Evolutionary conservation across 352 stramenopile genomes (phyloP).

Genomic region (Blastocystis sp.): DNA sequence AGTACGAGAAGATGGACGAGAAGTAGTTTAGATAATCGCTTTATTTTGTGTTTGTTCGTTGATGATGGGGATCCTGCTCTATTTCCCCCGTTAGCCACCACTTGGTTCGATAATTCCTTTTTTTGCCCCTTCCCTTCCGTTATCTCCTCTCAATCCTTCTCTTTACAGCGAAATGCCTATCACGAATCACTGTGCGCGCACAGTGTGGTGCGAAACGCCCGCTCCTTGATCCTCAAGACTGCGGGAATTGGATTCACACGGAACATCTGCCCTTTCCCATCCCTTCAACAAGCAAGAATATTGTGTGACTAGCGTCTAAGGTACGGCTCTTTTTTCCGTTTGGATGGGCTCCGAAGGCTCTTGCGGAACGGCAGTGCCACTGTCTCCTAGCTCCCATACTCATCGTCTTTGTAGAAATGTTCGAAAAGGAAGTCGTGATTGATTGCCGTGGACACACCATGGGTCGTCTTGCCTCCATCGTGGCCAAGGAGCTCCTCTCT

Average conservation of each 20-base stretch:
- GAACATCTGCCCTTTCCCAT: background rate
- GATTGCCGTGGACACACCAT: no score
- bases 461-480: no score
- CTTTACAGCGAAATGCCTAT: background rate
- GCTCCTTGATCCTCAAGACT: background rate
- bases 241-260: background rate
- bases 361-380: no score
- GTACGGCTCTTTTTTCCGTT: no score
- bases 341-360: no score
- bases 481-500: no score
- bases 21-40: constrained; percentile 24
- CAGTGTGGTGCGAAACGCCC: background rate
- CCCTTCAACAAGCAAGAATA: background rate
- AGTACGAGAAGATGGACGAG: constrained; percentile 48
- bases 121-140: background rate
- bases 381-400: background rate
- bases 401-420: constrained; percentile 53
- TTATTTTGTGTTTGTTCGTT: background rate
- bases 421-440: constrained; percentile 12
- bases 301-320: no score
- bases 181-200: background rate
- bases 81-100: background rate
- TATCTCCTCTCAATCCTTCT: background rate
- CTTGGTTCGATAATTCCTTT: background rate
- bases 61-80: background rate